Evolutionary conservation across 257 asterid genomes (phyloP), one percentile per base, ranked within the genome.

Genomic region (Misopates orontium): DNA sequence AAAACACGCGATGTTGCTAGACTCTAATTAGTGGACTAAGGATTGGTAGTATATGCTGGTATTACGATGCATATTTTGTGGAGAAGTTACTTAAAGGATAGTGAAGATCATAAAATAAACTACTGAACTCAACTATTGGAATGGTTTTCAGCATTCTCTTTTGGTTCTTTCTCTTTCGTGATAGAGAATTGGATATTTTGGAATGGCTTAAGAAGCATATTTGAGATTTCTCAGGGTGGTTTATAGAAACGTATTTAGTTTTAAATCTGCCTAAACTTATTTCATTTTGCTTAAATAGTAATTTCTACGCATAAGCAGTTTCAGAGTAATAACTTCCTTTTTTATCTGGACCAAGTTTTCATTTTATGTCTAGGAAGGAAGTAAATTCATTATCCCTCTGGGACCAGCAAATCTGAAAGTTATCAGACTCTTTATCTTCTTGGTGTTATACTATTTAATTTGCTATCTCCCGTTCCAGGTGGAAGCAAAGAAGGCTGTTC

Each of bases 401-500:
- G n/a, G n/a, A 4, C 32, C 52, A 6, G 44, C 18, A 41, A 55
- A 36, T 13, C 25, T 47, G 25, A 23, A 68, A 56, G 28, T 39
- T 57, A 4, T 28, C n/a, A 32, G 17, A 13, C n/a, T 31, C 1
- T n/a, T 21, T 15, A 60, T 25, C 36, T n/a, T 14, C 18, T 7
- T 8, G 1, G 36, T 6, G 36, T 2, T 28, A 28, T 28, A 28
- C 36, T 28, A 28, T 28, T 21, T 67, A 23, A 49, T 36, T 42
- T 16, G 17, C 60, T 47, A 52, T 21, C 68, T 51, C 63, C 39
- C 41, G 23, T 73, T 72, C 55, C 79, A 91, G 98, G 98, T 91
- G 75, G 98, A 91, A 72, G 95, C 96, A 64, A 88, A 88, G 79
- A 91, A 85, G 78, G 98, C 96, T 72, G 95, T 91, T 65, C 98